Evolutionary conservation across 495 filamentous ascomycete genomes (phyloP), one percentile per base, ranked within the genome.

Genomic region (Lasiosphaeria hispida): DNA sequence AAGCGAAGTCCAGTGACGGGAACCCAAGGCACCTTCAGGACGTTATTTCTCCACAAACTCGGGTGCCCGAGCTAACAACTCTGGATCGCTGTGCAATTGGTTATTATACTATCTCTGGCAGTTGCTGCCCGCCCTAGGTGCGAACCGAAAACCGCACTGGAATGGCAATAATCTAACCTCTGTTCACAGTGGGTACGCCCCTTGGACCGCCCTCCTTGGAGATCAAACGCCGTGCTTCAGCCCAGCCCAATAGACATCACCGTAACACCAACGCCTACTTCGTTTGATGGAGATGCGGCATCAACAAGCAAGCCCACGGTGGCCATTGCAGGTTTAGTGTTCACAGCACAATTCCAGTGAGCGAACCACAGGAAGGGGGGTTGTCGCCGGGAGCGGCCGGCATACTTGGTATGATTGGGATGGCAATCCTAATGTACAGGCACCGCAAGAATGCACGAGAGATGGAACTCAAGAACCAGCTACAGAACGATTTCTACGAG

Each of bases 81-180:
- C 7, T 61, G 37, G 56, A 48, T 1, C 53, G 13, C 9, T 69
- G 66, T 50, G 52, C 66, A 14, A 13, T 33, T 2, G 64, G 60
- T 48, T 69, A 67, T 33, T 59, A 60, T 14, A 50, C 61, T 1
- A 40, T 61, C 3, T 61, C 57, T 37, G 59, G 57, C 7, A 38
- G 49, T n/a, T 69, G 66, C 33, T 69, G 64, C 38, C 66, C 66
- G 64, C 38, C 66, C 66, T 10, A 64, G 33, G 66, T 67, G 59
- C 1, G 59, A 36, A 14, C 13, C 15, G 4, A 34, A 1, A 13
- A 11, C 10, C 35, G 4, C 30, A 14, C 30, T 4, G 6, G 38
- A 4, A 43, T 13, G 15, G 36, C 10, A 50, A 14, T 7, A 19
- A 35, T 18, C 36, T 55, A 51, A 53, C 40, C 19, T 50, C 11